phyloP scores from a whole-genome alignment of 306 rosid species.

The Prunus mira region DNA sequence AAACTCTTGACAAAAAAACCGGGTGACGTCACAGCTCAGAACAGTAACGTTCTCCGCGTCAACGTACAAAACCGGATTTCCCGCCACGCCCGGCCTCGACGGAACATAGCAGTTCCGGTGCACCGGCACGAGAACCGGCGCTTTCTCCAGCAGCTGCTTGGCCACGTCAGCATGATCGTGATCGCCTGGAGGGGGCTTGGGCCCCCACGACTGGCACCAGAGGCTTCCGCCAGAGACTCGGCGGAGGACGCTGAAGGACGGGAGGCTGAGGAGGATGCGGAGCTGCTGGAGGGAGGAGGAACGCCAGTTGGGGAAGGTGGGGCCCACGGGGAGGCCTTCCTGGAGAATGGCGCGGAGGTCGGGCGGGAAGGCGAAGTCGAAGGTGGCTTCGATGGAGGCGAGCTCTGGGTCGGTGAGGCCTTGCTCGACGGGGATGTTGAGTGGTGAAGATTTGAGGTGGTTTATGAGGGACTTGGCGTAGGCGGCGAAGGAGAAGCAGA shows the following conservation, averaged over 20 bases:
- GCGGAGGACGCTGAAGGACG: slow-evolving; percentile 42
- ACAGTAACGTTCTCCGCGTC: slow-evolving; percentile 42
- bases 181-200: neutral
- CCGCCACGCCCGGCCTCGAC: slow-evolving; percentile 42
- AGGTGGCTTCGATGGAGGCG: slow-evolving; percentile 39
- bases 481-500: slow-evolving; percentile 84
- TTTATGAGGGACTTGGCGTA: slow-evolving; percentile 52
- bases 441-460: slow-evolving; percentile 38
- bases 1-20: slow-evolving; percentile 42
- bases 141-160: slow-evolving; percentile 23
- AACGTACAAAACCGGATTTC: slow-evolving; percentile 64
- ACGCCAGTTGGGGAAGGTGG: slow-evolving; percentile 87
- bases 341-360: slow-evolving; percentile 77
- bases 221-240: slow-evolving; percentile 41
- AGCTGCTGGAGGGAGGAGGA: slow-evolving; percentile 73
- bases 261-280: slow-evolving; percentile 54
- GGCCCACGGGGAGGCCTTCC: slow-evolving; percentile 63
- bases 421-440: slow-evolving; percentile 28
- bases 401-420: slow-evolving; percentile 73
- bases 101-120: slow-evolving; percentile 60
- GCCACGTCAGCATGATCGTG: neutral
- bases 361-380: slow-evolving; percentile 66
- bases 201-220: slow-evolving; percentile 71
- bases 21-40: slow-evolving; percentile 51
- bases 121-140: slow-evolving; percentile 63